A percentile compares a stretch with the other conserved stretches of the same genome.
Conservation (phyloP, 2,329 filamentous ascomycete species). For the Phialophora chinensis region DNA sequence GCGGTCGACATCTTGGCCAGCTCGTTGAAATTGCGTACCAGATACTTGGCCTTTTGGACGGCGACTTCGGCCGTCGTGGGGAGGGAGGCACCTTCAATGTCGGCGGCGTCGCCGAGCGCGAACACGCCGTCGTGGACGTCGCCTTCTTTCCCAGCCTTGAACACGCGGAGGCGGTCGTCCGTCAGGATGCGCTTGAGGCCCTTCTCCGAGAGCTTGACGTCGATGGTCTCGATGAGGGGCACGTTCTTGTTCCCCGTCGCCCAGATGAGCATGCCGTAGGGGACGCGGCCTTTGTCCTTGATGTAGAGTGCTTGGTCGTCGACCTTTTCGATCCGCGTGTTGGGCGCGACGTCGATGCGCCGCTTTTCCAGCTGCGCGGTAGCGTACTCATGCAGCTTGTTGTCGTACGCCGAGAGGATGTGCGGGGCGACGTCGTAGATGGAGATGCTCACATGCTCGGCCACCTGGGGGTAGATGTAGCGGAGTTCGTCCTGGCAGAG, state of each 20-base stretch:
- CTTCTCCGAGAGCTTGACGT: constrained; percentile 44
- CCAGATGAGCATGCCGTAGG: constrained; percentile 50
- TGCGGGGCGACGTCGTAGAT: constrained; percentile 54
- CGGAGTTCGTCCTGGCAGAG: constrained; percentile 49
- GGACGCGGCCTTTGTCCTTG: constrained; percentile 46
- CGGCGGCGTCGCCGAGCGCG: constrained; percentile 44
- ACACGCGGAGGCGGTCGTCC: constrained; percentile 42
- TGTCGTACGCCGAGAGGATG: constrained; percentile 52
- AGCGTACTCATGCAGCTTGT: constrained; percentile 51
- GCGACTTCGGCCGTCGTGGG: constrained; percentile 40
- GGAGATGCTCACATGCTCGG: constrained; percentile 49
- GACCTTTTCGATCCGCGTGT: constrained; percentile 47
- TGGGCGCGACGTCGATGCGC: constrained; percentile 49
- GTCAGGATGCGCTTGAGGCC: constrained; percentile 47
- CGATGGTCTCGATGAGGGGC: constrained; percentile 44
- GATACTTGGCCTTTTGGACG: constrained; percentile 38
- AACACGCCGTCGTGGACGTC: constrained; percentile 37
- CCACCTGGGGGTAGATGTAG: constrained; percentile 50
- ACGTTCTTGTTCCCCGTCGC: constrained; percentile 48
- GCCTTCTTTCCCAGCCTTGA: constrained; percentile 8
- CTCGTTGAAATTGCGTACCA: constrained; percentile 36
- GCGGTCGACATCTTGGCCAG: constrained; percentile 1
- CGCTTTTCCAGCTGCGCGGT: constrained; percentile 46
- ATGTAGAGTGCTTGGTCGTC: constrained; percentile 45
- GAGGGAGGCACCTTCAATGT: constrained; percentile 34